A percentile compares a stretch with the other conserved stretches of the same genome.
These are phyloP conservation scores for Epichloe hybrida DNA, from an alignment of 2,329 filamentous ascomycete species.

Conservation along the genomic window DNA sequence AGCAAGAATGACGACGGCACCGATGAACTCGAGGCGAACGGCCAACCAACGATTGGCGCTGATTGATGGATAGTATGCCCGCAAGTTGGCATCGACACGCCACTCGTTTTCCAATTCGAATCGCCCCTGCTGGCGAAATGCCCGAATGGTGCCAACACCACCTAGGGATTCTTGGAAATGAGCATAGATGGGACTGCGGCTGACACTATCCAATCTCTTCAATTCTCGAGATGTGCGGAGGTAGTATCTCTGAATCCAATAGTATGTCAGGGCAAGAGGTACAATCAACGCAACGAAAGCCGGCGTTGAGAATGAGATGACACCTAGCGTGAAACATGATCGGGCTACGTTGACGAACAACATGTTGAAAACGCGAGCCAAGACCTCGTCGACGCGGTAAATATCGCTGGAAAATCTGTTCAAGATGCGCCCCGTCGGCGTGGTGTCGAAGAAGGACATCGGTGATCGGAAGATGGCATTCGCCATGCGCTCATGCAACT, in stretches of 20 bases:
- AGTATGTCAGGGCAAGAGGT: conserved; percentile 67
- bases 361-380: conserved; percentile 98
- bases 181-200: conserved; percentile 88
- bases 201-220: conserved; percentile 90
- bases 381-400: conserved; percentile 77
- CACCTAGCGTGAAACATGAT: conserved; percentile 69
- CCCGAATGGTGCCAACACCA: conserved; percentile 88
- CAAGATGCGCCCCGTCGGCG: conserved; percentile 82
- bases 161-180: conserved; percentile 97
- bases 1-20: conserved; percentile 81
- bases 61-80: conserved; percentile 91
- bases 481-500: conserved; percentile 94
- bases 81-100: conserved; percentile 87
- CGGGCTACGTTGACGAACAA: conserved; percentile 64
- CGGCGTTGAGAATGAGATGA: conserved; percentile 74
- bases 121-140: conserved; percentile 75
- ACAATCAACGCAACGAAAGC: conserved; percentile 69
- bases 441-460: conserved; percentile 98
- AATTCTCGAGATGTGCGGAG: conserved; percentile 89
- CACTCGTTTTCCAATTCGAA: conserved; percentile 94
- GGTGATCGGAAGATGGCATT: conserved; percentile 93
- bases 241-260: conserved; percentile 95
- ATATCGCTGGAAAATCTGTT: conserved; percentile 88
- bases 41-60: conserved; percentile 92
- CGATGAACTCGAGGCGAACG: conserved; percentile 87